Percentiles rank a stretch among this genome's conserved stretches.
Conservation (phyloP, 2,329 filamentous ascomycete species). For the Clonostachys rosea region DNA sequence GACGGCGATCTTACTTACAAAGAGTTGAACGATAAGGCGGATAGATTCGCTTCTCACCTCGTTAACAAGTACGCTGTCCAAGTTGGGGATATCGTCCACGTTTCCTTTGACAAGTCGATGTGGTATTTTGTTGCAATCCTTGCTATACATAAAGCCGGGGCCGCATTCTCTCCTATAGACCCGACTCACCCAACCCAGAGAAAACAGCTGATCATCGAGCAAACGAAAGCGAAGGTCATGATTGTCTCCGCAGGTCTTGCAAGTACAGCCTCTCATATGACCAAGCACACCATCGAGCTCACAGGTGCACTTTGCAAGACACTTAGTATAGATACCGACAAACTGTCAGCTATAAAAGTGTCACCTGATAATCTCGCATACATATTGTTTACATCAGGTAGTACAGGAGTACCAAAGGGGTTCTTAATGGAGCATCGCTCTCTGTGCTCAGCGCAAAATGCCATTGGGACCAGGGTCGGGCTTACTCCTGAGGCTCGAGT, state of each 20-base stretch:
- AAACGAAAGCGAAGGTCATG: conserved; percentile 1
- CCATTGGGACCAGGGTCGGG: not conserved
- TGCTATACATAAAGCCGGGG: conserved; percentile 4
- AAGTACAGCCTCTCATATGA: too few species aligned
- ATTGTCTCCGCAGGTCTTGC: not conserved
- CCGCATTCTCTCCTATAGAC: conserved; percentile 2
- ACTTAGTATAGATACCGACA: too few species aligned
- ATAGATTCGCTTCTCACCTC: not conserved
- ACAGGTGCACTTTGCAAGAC: too few species aligned
- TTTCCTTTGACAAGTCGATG: conserved; percentile 4
- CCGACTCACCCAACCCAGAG: not conserved
- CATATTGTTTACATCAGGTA: conserved; percentile 8
- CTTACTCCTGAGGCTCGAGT: conserved; percentile 37
- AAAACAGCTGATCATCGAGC: not conserved
- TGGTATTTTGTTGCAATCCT: conserved; percentile 2
- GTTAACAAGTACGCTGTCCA: not conserved
- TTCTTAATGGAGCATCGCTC: conserved; percentile 6
- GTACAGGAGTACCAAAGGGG: conserved; percentile 9
- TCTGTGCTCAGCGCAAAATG: conserved; percentile 2
- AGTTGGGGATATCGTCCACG: not conserved
- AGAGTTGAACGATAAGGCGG: not conserved
- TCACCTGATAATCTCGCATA: conserved; percentile 2
- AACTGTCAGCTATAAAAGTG: not conserved
- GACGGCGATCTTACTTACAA: not conserved
- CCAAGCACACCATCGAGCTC: too few species aligned